Percentiles rank a stretch among this genome's conserved stretches.
Conservation (phyloP, 805 yeast species). For the Sugiyamaella valdiviana region DNA sequence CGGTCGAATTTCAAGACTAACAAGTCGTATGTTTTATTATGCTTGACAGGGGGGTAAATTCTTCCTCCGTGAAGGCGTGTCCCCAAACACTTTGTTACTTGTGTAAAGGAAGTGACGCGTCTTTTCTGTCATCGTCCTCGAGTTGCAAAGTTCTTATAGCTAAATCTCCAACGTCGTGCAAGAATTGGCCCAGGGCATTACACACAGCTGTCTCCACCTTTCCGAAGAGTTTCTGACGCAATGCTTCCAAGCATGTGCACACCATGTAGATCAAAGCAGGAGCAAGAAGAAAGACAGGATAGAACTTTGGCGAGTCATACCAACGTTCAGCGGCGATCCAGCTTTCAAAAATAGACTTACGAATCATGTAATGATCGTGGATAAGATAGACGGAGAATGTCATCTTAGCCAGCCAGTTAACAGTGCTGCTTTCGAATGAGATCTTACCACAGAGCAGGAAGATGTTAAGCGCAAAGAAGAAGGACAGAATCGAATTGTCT, state of each 20-base stretch:
- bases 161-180: background rate
- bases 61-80: no score
- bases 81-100: no score
- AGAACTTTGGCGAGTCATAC: background rate
- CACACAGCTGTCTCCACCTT: background rate
- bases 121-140: background rate
- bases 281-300: background rate
- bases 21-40: no score
- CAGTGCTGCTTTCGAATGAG: constrained; percentile 1
- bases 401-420: background rate
- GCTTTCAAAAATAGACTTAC: background rate
- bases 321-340: background rate
- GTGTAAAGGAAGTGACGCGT: background rate
- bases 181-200: background rate
- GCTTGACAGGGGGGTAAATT: no score
- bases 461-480: constrained; percentile 1
- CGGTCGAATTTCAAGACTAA: no score
- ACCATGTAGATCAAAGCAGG: constrained; percentile 2
- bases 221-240: constrained; percentile 1
- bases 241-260: constrained; percentile 1
- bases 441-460: constrained; percentile 2
- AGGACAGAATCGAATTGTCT: constrained; percentile 3
- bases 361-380: constrained; percentile 1
- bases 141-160: background rate
- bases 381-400: constrained; percentile 6